phyloP scores from a whole-genome alignment of 2,329 filamentous ascomycete genomes.

The Cadophora sp. region DNA sequence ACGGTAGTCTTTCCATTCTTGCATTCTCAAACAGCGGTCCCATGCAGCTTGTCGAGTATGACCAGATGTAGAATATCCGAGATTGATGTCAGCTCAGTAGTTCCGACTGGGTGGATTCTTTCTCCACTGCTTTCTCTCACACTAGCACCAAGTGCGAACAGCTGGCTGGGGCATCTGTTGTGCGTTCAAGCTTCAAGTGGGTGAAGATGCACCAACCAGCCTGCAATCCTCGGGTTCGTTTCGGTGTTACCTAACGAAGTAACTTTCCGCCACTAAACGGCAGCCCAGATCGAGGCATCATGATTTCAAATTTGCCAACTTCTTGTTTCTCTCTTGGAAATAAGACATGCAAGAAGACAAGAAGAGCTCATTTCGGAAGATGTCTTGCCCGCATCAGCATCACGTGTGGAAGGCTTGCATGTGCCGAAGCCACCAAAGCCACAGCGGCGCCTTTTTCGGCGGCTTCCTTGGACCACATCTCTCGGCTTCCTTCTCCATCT shows the following conservation, averaged over 20 bases:
- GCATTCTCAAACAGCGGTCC: background rate
- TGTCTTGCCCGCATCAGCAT: slow-evolving; percentile 17
- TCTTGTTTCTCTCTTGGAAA: background rate
- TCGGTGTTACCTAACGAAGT: background rate
- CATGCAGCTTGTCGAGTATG: background rate
- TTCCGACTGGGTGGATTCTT: background rate
- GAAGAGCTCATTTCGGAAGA: slow-evolving; percentile 3
- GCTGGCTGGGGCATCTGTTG: background rate
- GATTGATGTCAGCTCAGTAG: background rate
- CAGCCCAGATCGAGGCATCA: background rate
- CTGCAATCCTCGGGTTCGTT: background rate
- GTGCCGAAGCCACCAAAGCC: slow-evolving; percentile 6
- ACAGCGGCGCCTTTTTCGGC: slow-evolving; percentile 18
- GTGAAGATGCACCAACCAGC: background rate
- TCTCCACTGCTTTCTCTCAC: background rate
- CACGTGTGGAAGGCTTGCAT: background rate
- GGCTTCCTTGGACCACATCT: background rate
- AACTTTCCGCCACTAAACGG: background rate
- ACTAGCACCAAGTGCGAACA: background rate
- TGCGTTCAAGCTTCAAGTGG: background rate
- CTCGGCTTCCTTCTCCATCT: background rate
- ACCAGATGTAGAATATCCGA: background rate
- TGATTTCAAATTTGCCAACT: background rate
- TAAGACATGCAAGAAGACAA: background rate
- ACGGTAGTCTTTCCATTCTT: background rate